Conservation (phyloP, 1,284 basidiomycete genomes). For the Hortiboletus rubellus region DNA sequence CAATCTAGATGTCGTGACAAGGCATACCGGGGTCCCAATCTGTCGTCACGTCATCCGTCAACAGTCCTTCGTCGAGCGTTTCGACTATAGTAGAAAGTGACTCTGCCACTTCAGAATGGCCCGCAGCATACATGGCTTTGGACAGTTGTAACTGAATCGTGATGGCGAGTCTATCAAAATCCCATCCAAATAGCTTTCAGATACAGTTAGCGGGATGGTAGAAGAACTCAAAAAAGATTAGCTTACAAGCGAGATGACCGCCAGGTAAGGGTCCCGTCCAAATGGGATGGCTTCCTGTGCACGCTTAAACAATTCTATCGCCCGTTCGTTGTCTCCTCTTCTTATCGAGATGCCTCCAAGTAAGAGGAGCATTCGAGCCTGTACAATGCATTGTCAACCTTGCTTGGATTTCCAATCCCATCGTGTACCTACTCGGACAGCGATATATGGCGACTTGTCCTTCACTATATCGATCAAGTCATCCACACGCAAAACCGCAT, state of each 20-base stretch:
- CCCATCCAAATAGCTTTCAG: no score
- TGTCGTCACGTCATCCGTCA: not conserved
- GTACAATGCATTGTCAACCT: not conserved
- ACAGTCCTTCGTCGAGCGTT: not conserved
- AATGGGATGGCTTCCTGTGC: no score
- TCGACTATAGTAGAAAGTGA: not conserved
- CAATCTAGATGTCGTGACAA: no score
- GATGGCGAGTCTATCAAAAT: not conserved
- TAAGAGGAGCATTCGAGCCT: conserved; percentile 3
- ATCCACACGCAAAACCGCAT: no score
- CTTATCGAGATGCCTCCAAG: not conserved
- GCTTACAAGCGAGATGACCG: not conserved
- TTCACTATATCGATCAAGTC: no score
- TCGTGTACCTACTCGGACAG: not conserved
- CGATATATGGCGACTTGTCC: no score
- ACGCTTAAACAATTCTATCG: no score
- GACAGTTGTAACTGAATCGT: not conserved
- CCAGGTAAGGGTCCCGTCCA: no score
- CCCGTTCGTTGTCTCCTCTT: not conserved
- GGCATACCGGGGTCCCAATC: no score
- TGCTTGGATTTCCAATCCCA: not conserved
- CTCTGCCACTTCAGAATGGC: not conserved
- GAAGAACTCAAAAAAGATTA: not conserved
- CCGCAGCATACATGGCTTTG: not conserved
- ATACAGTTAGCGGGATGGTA: not conserved